Percentiles rank a stretch among this genome's conserved stretches.
phyloP scores from a whole-genome alignment of 2,329 filamentous ascomycete species.

The Hortaea werneckii region DNA sequence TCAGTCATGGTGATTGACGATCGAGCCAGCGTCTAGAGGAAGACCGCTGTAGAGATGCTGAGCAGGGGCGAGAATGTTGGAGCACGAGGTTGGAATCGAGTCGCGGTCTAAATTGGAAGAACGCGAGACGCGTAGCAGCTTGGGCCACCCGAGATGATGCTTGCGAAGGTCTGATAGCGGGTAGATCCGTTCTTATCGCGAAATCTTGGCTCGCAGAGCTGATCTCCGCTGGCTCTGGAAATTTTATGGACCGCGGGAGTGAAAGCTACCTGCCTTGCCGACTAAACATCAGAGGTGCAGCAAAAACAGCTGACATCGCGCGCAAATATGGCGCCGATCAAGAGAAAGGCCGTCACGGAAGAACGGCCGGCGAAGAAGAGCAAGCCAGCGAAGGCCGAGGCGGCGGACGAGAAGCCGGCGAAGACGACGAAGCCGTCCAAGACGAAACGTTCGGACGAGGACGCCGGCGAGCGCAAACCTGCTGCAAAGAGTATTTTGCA shows the following conservation, averaged over 20 bases:
- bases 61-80: background rate
- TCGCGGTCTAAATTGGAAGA: background rate
- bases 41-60: no score
- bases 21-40: no score
- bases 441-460: constrained; percentile 8
- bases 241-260: background rate
- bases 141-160: no score
- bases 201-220: background rate
- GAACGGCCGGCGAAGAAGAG: constrained; percentile 27
- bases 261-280: no score
- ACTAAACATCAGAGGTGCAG: no score
- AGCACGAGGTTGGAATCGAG: background rate
- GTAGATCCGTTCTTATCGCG: background rate
- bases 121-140: background rate
- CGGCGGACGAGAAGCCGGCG: constrained; percentile 3
- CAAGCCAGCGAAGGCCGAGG: constrained; percentile 17
- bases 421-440: constrained; percentile 6
- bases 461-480: constrained; percentile 18
- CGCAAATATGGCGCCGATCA: constrained; percentile 33
- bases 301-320: background rate
- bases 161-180: no score
- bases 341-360: constrained; percentile 35
- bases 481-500: constrained; percentile 39
- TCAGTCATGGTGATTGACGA: constrained; percentile 15
- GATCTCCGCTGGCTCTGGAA: background rate